Evolutionary conservation across 306 rosid genomes (phyloP).

Genomic region (Pterocarpus santalinus): DNA sequence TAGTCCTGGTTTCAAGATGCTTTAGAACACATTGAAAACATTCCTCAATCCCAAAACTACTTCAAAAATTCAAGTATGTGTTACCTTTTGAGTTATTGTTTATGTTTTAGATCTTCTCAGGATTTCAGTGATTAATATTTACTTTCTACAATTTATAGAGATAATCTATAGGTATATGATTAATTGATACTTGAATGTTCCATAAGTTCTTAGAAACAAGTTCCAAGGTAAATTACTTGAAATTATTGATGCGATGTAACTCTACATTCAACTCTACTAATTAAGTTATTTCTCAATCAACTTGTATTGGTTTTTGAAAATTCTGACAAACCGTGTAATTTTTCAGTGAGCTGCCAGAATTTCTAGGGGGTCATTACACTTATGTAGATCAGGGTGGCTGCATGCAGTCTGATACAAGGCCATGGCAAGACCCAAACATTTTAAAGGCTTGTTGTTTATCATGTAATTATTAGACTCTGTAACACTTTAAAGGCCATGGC

Average conservation of each 20-base stretch:
- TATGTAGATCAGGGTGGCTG: slow-evolving; percentile 81
- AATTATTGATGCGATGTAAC: slow-evolving; percentile 77
- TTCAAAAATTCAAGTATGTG: slow-evolving; percentile 84
- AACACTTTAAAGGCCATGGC: too few relatives aligned
- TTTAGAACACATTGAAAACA: slow-evolving; percentile 81
- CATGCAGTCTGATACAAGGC: slow-evolving; percentile 78
- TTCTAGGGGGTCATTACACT: slow-evolving; percentile 84
- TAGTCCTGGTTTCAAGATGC: slow-evolving; percentile 88
- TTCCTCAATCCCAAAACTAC: slow-evolving; percentile 88
- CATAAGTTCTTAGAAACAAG: slow-evolving; percentile 82
- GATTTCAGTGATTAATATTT: neutral
- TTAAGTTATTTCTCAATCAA: slow-evolving; percentile 27
- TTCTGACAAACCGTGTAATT: slow-evolving; percentile 36
- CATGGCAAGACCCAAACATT: slow-evolving; percentile 81
- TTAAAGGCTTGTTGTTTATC: slow-evolving; percentile 63
- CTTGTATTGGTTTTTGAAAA: slow-evolving; percentile 20
- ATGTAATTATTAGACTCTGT: slow-evolving; percentile 7
- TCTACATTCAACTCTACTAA: slow-evolving; percentile 15
- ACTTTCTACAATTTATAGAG: slow-evolving; percentile 29
- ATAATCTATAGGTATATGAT: slow-evolving; percentile 23
- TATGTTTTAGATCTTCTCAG: neutral
- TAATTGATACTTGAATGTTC: slow-evolving; percentile 43
- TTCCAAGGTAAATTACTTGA: slow-evolving; percentile 80
- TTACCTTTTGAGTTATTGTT: slow-evolving; percentile 4
- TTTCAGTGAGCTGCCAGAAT: slow-evolving; percentile 84